Base-by-base conservation (phyloP, 169 alveolate species). In the Eimeria sp. region DNA sequence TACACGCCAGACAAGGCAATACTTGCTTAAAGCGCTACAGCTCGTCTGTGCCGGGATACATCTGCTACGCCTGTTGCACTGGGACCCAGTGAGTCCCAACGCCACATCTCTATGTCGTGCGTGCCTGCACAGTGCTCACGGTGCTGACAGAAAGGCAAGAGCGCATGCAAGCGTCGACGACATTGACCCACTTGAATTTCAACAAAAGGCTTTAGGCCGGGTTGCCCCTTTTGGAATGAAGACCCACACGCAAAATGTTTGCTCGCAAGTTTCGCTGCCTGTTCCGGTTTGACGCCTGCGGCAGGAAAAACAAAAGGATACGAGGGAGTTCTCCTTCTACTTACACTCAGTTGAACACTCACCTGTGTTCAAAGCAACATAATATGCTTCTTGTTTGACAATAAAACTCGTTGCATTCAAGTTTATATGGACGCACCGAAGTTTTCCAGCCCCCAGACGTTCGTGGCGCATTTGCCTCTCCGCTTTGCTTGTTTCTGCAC, bases 231-330 rank as follows among this genome's bases (percentile, higher is more conserved):
- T n/a, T 84, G 92, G 20, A 84, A 84, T 27, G 92, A 84, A 49
- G 92, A n/a, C 10, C 92, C 92, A 51, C 92, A 84, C 2, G 92
- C 92, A 84, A 84, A 84, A 47, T 84, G 92, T 25, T 84, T 84
- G 58, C 92, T 84, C 78, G 92, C 92, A 61, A 84, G 92, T 45
- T 58, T 84, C 92, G 80, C 92, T n/a, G 92, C 92, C 78, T 47
- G 57, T 30, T 84, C 92, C 80, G 57, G 92, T 51, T 57, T 84
- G 40, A 84, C 92, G 80, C 78, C 92, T 84, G 92, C 63, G 76
- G 67, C 73, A 51, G 54, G 0, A 34, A 47, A 45, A 16, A 63
- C 10, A 20, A 20, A 22, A 63, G 7, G 10, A 20, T 7, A 73
- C 0, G 22, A 5, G 51, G 54, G 34, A 5, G 25, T 67, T 30